Evolutionary conservation across 805 yeast species (phyloP).

Genomic region (Metschnikowia proteae): DNA sequence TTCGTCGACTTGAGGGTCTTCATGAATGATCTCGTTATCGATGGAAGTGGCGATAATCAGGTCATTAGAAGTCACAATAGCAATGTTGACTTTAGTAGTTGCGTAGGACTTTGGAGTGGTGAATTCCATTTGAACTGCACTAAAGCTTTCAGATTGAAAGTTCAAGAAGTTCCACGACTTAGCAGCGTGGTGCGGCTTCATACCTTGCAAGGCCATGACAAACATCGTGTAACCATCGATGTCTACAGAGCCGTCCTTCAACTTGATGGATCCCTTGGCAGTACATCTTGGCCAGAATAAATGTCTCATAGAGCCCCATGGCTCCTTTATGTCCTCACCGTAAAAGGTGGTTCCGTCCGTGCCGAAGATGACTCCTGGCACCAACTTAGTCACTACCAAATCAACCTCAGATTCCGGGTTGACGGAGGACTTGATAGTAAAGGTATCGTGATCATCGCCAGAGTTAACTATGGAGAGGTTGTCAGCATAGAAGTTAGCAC

Average conservation of each 20-base stretch:
- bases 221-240: slow-evolving; percentile 64
- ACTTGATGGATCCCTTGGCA: slow-evolving; percentile 60
- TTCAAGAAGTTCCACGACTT: slow-evolving; percentile 92
- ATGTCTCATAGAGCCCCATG: slow-evolving; percentile 98
- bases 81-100: slow-evolving; percentile 73
- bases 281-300: slow-evolving; percentile 91
- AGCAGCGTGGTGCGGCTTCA: slow-evolving; percentile 99
- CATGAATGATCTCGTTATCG: slow-evolving; percentile 61
- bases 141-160: slow-evolving; percentile 70
- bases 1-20: slow-evolving; percentile 51
- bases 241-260: slow-evolving; percentile 34
- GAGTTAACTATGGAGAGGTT: slow-evolving; percentile 61
- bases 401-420: slow-evolving; percentile 69
- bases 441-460: slow-evolving; percentile 45
- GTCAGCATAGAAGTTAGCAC: slow-evolving; percentile 77
- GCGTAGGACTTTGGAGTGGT: slow-evolving; percentile 92
- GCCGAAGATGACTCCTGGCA: slow-evolving; percentile 87
- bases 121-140: slow-evolving; percentile 91
- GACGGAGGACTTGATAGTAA: slow-evolving; percentile 55
- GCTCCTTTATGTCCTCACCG: slow-evolving; percentile 77
- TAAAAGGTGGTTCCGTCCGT: slow-evolving; percentile 79
- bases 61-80: slow-evolving; percentile 63
- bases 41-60: slow-evolving; percentile 62
- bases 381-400: slow-evolving; percentile 54
- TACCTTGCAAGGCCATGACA: slow-evolving; percentile 96